A percentile compares a stretch with the other conserved stretches of the same genome.
phyloP scores from a whole-genome alignment of 371 early-diverging fungal species.

The Enteropsectra breve region DNA sequence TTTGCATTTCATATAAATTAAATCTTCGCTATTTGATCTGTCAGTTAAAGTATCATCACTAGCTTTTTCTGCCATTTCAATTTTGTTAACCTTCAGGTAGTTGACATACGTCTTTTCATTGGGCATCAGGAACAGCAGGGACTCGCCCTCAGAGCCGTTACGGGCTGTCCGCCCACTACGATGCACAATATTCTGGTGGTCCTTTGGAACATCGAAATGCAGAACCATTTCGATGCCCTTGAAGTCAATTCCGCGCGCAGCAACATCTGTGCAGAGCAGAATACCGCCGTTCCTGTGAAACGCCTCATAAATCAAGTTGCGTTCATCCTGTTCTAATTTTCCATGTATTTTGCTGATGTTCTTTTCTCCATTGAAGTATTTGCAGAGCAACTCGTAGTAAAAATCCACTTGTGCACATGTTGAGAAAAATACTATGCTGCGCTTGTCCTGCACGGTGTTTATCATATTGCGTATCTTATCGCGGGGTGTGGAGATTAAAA shows the following conservation, averaged over 20 bases:
- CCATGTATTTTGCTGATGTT: constrained; percentile 46
- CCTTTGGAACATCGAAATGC: constrained; percentile 75
- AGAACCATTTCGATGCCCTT: constrained; percentile 48
- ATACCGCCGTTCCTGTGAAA: constrained; percentile 36
- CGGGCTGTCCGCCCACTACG: constrained; percentile 93
- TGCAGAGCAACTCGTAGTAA: constrained; percentile 55
- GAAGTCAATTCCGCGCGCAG: constrained; percentile 59
- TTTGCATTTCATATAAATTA: constrained; percentile 2
- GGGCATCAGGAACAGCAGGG: constrained; percentile 62
- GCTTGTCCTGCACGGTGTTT: constrained; percentile 14
- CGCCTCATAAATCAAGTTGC: constrained; percentile 43
- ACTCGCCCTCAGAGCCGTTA: constrained; percentile 73
- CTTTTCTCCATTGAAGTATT: neutral
- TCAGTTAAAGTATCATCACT: neutral
- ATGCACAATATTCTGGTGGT: constrained; percentile 84
- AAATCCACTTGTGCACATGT: constrained; percentile 57
- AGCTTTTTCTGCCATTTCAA: neutral
- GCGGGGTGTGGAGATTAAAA: constrained; percentile 12
- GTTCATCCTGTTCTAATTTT: constrained; percentile 47
- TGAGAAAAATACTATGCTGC: constrained; percentile 54
- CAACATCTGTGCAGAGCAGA: constrained; percentile 56
- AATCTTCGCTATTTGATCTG: neutral
- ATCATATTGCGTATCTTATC: constrained; percentile 23
- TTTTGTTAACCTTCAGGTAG: constrained; percentile 38
- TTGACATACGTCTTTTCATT: constrained; percentile 51